Conservation (phyloP, 208 protist genomes). For the Wallacemonas sp. region DNA sequence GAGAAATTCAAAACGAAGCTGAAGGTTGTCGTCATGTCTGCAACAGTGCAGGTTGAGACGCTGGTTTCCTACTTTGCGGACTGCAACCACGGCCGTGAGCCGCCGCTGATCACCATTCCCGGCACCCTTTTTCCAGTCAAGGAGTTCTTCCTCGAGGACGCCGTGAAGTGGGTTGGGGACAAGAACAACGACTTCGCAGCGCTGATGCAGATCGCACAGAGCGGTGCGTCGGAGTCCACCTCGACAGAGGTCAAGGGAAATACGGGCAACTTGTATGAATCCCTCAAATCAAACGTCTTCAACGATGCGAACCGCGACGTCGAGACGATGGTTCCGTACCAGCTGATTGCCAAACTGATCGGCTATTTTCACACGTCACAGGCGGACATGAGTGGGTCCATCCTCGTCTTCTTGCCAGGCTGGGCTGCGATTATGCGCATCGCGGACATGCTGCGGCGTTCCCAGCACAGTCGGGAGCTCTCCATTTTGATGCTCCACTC, state of each 20-base stretch:
- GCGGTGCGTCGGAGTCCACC: neutral
- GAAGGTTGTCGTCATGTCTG: conserved; percentile 98
- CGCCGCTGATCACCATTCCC: conserved; percentile 80
- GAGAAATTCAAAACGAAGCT: conserved; percentile 46
- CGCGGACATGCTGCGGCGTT: conserved; percentile 50
- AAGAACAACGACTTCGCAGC: conserved; percentile 1
- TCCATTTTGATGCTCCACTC: conserved; percentile 90
- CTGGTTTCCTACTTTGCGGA: conserved; percentile 69
- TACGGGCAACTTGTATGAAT: conserved; percentile 44
- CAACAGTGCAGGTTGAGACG: conserved; percentile 82
- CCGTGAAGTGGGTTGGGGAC: conserved; percentile 41
- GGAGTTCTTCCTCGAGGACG: conserved; percentile 90
- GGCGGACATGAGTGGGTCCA: conserved; percentile 53
- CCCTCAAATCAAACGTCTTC: conserved; percentile 61
- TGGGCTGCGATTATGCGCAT: conserved; percentile 87
- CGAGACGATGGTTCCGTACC: conserved; percentile 69
- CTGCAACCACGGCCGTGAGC: conserved; percentile 26
- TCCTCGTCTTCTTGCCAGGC: conserved; percentile 90
- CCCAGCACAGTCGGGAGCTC: conserved; percentile 45
- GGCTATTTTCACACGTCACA: conserved; percentile 48
- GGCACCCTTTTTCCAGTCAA: conserved; percentile 80
- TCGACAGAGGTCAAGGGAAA: neutral
- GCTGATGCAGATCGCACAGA: neutral
- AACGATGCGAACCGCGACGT: conserved; percentile 51
- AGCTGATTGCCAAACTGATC: conserved; percentile 69